Conservation (phyloP, 495 filamentous ascomycete species). For the Aspergillus haitiensis region DNA sequence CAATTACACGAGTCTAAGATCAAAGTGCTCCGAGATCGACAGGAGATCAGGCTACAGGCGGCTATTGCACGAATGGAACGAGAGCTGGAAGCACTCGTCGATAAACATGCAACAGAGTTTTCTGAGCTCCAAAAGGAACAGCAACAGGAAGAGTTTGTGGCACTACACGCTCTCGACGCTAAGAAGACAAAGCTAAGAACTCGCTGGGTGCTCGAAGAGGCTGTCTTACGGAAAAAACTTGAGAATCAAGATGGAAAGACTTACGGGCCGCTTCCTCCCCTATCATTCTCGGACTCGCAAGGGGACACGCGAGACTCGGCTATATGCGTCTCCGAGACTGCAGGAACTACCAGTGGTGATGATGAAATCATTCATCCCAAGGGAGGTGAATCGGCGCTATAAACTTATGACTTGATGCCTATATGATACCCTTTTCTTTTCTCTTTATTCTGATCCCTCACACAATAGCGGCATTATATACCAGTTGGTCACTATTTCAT, state of each 20-base stretch:
- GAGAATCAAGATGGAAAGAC: slow-evolving; percentile 49
- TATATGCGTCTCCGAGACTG: slow-evolving; percentile 24
- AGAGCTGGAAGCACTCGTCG: slow-evolving; percentile 57
- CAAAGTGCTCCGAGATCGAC: slow-evolving; percentile 77
- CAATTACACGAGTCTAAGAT: slow-evolving; percentile 70
- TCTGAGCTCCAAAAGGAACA: slow-evolving; percentile 56
- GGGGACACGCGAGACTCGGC: slow-evolving; percentile 32
- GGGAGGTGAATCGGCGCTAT: slow-evolving; percentile 22
- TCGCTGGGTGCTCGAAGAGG: slow-evolving; percentile 65
- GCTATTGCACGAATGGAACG: slow-evolving; percentile 62
- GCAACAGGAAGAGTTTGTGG: slow-evolving; percentile 51
- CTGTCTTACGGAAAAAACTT: slow-evolving; percentile 60
- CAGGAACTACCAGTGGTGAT: slow-evolving; percentile 17
- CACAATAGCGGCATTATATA: slow-evolving; percentile 16
- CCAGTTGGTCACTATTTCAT: slow-evolving; percentile 10
- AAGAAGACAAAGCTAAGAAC: slow-evolving; percentile 51
- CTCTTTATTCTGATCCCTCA: slow-evolving; percentile 2
- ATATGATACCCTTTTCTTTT: slow-evolving; percentile 32
- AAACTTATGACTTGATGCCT: slow-evolving; percentile 28
- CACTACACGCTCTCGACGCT: slow-evolving; percentile 48
- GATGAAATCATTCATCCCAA: slow-evolving; percentile 21
- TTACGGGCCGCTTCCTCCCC: slow-evolving; percentile 50
- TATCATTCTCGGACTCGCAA: slow-evolving; percentile 36
- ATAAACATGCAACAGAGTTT: slow-evolving; percentile 52
- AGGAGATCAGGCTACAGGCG: slow-evolving; percentile 67